Base-by-base conservation (phyloP, 805 yeast genomes). In the Ogataea populi-albae region DNA sequence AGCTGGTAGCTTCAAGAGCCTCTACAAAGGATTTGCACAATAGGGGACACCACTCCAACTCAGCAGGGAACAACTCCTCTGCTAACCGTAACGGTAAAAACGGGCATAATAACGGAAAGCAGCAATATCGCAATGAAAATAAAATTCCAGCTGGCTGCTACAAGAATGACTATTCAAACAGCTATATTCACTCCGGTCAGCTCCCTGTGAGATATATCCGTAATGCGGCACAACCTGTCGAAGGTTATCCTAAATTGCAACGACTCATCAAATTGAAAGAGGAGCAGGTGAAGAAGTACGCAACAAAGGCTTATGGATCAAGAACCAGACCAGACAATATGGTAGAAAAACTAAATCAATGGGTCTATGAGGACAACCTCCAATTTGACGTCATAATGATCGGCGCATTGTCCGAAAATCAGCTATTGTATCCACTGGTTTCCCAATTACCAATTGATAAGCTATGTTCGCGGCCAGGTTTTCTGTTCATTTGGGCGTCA, bases 331-430 rank as follows among this genome's bases (percentile, higher is more conserved):
- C 73, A 5, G 70, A 71, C 21, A 63, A 73, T 35, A 78, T 87
- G 58, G 66, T 77, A 5, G 71, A 73, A 1, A 69, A 73, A 0
- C 62, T 89, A 38, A 70, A 74, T 38, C 53, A 58, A 15, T 84
- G 95, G 94, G 75, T 77, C 21, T 57, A 62, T 12, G 64, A 65
- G 14, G 75, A 78, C 38, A 68, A 72, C 6, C 52, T 85, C 24
- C 76, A 75, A 41, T 91, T 89, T 59, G 96, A 89, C 55, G 95
- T 87, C 8, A 83, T 91, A 10, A 86, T 91, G 95, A 77, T 89
- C 36, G 95, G 95, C 1, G 91, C 93, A 3, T 66, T 91, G 33
- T 74, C 82, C 1, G 89, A 84, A 45, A 79, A 82, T 51, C 88
- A 80, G 51, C 71, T 83, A 36, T 65, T 84, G 14, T 68, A 75